Percentiles rank a stretch among this genome's conserved stretches.
Conservation (phyloP, 306 rosid genomes). For the Begonia loranthoides region DNA sequence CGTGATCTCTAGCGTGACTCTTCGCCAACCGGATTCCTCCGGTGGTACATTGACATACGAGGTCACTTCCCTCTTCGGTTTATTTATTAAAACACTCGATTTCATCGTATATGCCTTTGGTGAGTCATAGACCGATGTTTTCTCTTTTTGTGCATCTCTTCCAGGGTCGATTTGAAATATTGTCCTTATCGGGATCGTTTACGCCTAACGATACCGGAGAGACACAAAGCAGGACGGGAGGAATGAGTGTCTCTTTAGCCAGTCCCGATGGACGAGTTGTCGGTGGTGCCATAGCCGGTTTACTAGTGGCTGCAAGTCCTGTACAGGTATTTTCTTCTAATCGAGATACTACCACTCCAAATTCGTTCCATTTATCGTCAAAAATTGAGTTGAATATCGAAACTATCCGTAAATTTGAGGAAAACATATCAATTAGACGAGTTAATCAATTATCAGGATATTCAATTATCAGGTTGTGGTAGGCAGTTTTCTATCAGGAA, state of each 20-base stretch:
- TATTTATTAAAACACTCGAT: background rate
- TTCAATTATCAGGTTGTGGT: constrained; percentile 47
- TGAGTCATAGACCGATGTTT: background rate
- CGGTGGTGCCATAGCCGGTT: constrained; percentile 92
- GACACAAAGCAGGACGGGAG: constrained; percentile 75
- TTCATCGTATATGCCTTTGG: background rate
- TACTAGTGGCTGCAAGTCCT: constrained; percentile 85
- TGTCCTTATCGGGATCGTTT: constrained; percentile 89
- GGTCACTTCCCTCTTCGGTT: constrained; percentile 17
- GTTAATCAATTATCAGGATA: constrained; percentile 17
- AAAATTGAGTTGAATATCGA: too few species aligned
- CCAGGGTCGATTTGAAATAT: constrained; percentile 87
- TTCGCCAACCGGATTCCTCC: constrained; percentile 80
- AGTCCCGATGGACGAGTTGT: constrained; percentile 90
- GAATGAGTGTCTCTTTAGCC: constrained; percentile 84
- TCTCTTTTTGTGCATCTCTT: constrained; percentile 2
- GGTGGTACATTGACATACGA: constrained; percentile 85
- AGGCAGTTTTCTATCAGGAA: constrained; percentile 92
- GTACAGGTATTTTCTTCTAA: constrained; percentile 38
- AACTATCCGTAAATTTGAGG: too few species aligned
- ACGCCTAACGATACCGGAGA: constrained; percentile 72
- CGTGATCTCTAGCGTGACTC: constrained; percentile 77
- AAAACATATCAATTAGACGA: too few species aligned
- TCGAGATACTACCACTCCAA: too few species aligned
- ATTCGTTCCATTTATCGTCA: too few species aligned